These are phyloP conservation scores for Pythium inflatum DNA, from an alignment of 352 stramenopile genomes.

Conservation along the genomic window DNA sequence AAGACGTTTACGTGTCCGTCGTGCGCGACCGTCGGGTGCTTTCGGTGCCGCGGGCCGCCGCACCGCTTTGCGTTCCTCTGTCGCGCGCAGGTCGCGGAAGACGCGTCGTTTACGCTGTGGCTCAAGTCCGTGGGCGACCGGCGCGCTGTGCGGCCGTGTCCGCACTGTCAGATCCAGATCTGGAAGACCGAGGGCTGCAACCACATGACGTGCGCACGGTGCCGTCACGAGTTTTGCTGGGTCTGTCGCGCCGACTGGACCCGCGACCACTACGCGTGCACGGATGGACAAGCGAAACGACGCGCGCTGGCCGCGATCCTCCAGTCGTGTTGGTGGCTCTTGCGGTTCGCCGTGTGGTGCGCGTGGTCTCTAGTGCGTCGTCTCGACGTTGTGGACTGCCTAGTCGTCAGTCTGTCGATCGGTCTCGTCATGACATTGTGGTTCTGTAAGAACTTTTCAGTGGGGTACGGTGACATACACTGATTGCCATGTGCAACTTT, in stretches of 20 bases:
- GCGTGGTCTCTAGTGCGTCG: no score
- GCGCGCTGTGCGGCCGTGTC: slow-evolving; percentile 58
- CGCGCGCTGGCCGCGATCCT: no score
- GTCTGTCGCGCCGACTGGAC: slow-evolving; percentile 63
- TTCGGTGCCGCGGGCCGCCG: slow-evolving; percentile 53
- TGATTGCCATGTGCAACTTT: no score
- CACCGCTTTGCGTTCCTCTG: slow-evolving; percentile 69
- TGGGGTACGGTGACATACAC: no score
- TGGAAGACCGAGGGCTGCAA: slow-evolving; percentile 81
- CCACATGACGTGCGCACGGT: slow-evolving; percentile 76
- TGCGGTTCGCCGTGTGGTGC: no score
- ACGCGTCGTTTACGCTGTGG: slow-evolving; percentile 64
- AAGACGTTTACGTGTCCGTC: slow-evolving; percentile 65
- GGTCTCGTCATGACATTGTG: no score
- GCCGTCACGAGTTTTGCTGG: slow-evolving; percentile 73
- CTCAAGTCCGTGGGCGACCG: slow-evolving; percentile 59
- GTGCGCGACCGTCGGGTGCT: slow-evolving; percentile 60
- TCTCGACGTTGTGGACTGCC: no score
- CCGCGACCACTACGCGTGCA: slow-evolving; percentile 69
- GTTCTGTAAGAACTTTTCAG: no score
- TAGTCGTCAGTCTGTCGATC: no score
- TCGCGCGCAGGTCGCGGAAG: slow-evolving; percentile 32
- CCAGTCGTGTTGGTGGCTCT: no score
- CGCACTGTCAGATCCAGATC: slow-evolving; percentile 68
- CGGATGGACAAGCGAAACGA: no score